phyloP scores from a whole-genome alignment of 2,329 filamentous ascomycete genomes.

The Blastomyces emzantsi region DNA sequence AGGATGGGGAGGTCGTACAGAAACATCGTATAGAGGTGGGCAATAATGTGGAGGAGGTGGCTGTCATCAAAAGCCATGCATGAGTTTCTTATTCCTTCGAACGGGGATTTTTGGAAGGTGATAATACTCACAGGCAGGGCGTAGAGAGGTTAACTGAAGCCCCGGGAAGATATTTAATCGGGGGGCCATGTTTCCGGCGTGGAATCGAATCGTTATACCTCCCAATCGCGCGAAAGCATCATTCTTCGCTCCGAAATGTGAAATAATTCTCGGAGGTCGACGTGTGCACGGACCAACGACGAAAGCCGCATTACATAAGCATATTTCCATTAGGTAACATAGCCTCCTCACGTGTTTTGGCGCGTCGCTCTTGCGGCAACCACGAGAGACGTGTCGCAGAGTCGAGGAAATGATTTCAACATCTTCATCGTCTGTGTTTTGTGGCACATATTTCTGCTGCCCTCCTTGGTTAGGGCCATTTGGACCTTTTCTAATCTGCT shows the following conservation, averaged over 20 bases:
- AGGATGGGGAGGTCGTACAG: constrained; percentile 55
- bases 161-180: constrained; percentile 30
- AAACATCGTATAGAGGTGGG: constrained; percentile 53
- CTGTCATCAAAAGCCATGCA: constrained; percentile 22
- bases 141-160: constrained; percentile 27
- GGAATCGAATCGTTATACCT: not conserved
- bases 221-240: constrained; percentile 10
- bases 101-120: not conserved
- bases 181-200: constrained; percentile 25
- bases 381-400: not conserved
- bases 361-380: constrained; percentile 11
- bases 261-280: not conserved
- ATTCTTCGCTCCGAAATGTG: not conserved
- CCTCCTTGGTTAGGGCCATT: not conserved
- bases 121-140: constrained; percentile 28
- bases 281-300: not conserved
- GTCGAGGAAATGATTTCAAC: not conserved
- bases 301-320: not conserved
- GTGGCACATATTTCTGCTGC: not conserved
- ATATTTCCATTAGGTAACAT: not conserved
- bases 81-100: not conserved
- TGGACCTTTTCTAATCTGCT: not conserved
- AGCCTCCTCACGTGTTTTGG: constrained; percentile 12
- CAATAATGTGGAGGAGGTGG: constrained; percentile 11
- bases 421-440: not conserved